Conservation (phyloP, 1,284 basidiomycete species). For the Psilocybe mexicana region DNA sequence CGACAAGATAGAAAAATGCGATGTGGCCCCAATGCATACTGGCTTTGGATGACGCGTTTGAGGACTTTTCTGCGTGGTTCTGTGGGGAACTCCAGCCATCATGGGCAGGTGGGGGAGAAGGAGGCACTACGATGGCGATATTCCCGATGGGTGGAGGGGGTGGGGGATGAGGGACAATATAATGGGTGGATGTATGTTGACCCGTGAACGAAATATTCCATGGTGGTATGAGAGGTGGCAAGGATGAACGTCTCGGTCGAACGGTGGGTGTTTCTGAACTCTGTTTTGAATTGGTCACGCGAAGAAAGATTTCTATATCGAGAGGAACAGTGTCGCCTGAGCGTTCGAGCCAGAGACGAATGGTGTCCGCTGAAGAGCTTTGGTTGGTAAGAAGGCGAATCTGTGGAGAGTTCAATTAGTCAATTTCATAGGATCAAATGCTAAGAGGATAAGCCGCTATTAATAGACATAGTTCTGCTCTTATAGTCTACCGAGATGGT, state of each 20-base stretch:
- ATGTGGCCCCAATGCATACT: constrained; percentile 77
- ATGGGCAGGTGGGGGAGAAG: constrained; percentile 29
- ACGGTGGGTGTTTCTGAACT: constrained; percentile 24
- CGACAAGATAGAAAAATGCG: constrained; percentile 70
- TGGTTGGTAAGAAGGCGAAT: constrained; percentile 73
- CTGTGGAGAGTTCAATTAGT: constrained; percentile 32
- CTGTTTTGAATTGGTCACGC: constrained; percentile 41
- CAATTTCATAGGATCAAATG: constrained; percentile 2
- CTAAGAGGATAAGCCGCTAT: constrained; percentile 7
- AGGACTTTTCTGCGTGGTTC: constrained; percentile 13
- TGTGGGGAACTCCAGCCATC: constrained; percentile 25
- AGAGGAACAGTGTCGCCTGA: constrained; percentile 66
- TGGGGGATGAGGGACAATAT: constrained; percentile 38
- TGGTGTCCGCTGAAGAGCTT: constrained; percentile 69
- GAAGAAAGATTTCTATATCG: constrained; percentile 76
- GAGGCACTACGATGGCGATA: constrained; percentile 35
- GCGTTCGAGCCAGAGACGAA: constrained; percentile 77
- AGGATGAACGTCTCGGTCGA: constrained; percentile 31
- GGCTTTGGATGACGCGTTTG: constrained; percentile 27
- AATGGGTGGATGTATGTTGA: constrained; percentile 28
- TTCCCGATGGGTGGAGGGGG: constrained; percentile 35
- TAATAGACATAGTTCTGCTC: constrained; percentile 16
- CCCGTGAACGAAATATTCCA: constrained; percentile 37
- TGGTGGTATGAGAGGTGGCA: constrained; percentile 32
- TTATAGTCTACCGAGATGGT: background rate